Evolutionary conservation across 1,139 yeast genomes (phyloP), one percentile per base, ranked within the genome.

Genomic region (Taphrina betulina): DNA sequence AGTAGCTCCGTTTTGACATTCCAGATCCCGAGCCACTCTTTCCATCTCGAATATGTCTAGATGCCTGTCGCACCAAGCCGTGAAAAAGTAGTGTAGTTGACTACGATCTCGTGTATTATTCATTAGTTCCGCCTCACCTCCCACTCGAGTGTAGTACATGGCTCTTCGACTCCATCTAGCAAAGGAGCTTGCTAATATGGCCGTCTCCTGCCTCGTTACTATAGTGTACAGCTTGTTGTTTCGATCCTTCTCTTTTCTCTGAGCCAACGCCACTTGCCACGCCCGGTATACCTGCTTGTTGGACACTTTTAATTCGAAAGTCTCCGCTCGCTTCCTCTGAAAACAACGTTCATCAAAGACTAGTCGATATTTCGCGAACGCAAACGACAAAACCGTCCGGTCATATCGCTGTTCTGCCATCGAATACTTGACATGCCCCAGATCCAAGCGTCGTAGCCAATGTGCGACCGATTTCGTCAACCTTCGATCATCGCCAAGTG

Each of bases 31-130:
- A 14, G 55, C 45, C 24, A 48, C 19, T 34, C 57, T 26, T 31
- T 36, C 38, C 36, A 43, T 22, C 19, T 53, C 45, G 36, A 53
- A 28, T 22, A 45, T 38, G 57, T 40, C 40, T 23, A 31, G 38
- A 16, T 43, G 48, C 3, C 48, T 36, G 14, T 43, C 48, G 26
- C n/a, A 7, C 48, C 48, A 43, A 31, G 38, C 48, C 17, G 38
- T 31, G 48, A 31, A 43, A 33, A 29, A 43, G 29, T 43, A 43
- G 17, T 28, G 16, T 5, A 24, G 48, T 14, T 12, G 37, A n/a
- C 2, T 20, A 17, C n/a, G 29, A 10, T 31, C 24, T 14, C 26
- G 24, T 16, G 17, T 29, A n/a, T 19, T 5, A 2, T 14, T 14
- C 8, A 29, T 5, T 5, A 14, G 28, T 17, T 8, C 29, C 4